Evolutionary conservation across 768 basidiomycete species (phyloP).

Genomic region (Lyophyllum atratum): DNA sequence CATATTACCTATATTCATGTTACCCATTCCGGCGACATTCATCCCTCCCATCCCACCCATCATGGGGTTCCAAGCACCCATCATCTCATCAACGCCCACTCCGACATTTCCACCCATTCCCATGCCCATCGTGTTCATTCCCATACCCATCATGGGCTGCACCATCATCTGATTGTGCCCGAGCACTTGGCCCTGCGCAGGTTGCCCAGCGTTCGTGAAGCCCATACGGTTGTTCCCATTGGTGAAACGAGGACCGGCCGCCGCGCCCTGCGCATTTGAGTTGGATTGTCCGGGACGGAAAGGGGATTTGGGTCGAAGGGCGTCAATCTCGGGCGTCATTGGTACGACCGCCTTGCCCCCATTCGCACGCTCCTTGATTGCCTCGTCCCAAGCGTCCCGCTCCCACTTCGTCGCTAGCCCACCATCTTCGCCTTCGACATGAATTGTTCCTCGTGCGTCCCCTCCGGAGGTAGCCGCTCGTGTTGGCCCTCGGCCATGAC

Average conservation of each 20-base stretch:
- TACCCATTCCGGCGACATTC: constrained; percentile 26
- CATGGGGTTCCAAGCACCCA: constrained; percentile 39
- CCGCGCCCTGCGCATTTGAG: constrained; percentile 13
- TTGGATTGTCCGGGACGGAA: constrained; percentile 41
- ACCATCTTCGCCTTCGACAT: constrained; percentile 43
- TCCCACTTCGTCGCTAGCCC: constrained; percentile 55
- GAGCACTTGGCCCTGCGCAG: constrained; percentile 21
- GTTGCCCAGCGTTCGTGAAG: constrained; percentile 24
- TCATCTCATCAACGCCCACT: constrained; percentile 32
- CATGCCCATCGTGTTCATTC: constrained; percentile 32
- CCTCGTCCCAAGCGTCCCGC: constrained; percentile 64
- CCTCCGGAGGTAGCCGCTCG: constrained; percentile 41
- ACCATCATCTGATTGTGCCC: constrained; percentile 36
- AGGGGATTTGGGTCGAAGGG: constrained; percentile 84
- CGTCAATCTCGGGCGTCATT: constrained; percentile 78
- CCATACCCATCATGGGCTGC: constrained; percentile 35
- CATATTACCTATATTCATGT: constrained; percentile 26
- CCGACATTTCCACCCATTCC: constrained; percentile 25
- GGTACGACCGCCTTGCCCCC: constrained; percentile 68
- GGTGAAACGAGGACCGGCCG: constrained; percentile 18
- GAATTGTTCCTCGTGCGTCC: constrained; percentile 31
- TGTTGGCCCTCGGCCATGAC: constrained; percentile 69
- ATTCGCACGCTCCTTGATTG: constrained; percentile 54
- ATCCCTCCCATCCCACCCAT: constrained; percentile 30
- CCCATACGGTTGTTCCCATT: constrained; percentile 19